These are phyloP conservation scores for Trichoderma atrobrunneum DNA, from an alignment of 2,329 filamentous ascomycete species.

Conservation along the genomic window DNA sequence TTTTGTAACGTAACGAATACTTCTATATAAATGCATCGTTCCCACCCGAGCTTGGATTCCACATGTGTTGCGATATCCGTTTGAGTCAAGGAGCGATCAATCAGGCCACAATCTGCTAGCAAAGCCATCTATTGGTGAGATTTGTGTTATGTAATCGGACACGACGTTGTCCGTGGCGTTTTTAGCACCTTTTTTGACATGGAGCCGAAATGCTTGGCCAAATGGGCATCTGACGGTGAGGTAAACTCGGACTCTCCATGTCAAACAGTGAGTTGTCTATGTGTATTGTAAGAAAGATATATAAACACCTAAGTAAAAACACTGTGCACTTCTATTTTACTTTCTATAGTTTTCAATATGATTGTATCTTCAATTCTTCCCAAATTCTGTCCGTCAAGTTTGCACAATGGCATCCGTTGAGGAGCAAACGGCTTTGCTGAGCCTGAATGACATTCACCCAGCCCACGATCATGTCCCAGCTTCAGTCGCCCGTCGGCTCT, in stretches of 20 bases:
- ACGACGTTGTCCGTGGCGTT: background rate
- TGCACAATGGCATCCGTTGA: background rate
- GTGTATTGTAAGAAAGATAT: background rate
- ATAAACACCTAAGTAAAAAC: background rate
- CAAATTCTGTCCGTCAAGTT: no score
- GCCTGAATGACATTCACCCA: background rate
- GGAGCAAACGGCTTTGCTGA: background rate
- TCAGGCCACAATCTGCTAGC: background rate
- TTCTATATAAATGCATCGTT: background rate
- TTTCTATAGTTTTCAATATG: background rate
- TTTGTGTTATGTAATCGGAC: background rate
- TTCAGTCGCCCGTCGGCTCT: constrained; percentile 39
- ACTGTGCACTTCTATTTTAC: background rate
- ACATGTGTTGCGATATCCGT: background rate
- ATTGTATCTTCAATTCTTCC: background rate
- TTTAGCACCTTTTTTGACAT: background rate
- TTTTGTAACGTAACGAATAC: background rate
- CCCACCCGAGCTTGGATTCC: background rate
- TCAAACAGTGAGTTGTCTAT: background rate
- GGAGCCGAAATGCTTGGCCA: background rate
- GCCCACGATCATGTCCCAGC: background rate
- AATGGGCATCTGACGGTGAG: background rate
- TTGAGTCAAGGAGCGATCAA: background rate
- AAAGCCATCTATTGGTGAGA: background rate
- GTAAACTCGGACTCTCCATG: background rate